These are phyloP conservation scores for Postia placenta DNA, from an alignment of 768 basidiomycete genomes.

Conservation along the genomic window DNA sequence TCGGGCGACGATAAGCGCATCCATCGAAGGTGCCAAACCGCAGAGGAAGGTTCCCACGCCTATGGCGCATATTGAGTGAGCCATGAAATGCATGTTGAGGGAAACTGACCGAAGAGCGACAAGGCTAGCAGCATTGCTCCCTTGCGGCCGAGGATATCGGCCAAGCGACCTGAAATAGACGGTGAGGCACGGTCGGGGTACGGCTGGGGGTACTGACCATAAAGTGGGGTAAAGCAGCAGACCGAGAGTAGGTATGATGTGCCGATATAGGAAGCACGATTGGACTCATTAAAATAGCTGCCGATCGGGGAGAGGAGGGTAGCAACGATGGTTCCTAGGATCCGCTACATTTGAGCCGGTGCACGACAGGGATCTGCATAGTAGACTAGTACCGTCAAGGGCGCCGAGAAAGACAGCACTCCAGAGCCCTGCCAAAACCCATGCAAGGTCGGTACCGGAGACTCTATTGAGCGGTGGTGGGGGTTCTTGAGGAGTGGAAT, in stretches of 20 bases:
- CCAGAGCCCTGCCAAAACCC: constrained; percentile 78
- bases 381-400: constrained; percentile 57
- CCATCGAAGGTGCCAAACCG: constrained; percentile 85
- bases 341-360: constrained; percentile 3
- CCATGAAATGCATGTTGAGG: neutral
- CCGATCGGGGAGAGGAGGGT: constrained; percentile 83
- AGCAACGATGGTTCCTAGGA: constrained; percentile 75
- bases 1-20: constrained; percentile 69
- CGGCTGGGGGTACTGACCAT: constrained; percentile 44
- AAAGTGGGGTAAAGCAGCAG: constrained; percentile 87
- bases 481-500: constrained; percentile 17
- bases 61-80: constrained; percentile 29
- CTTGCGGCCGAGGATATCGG: constrained; percentile 82
- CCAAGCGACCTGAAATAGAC: constrained; percentile 54
- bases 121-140: constrained; percentile 84
- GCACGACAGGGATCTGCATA: neutral
- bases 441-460: constrained; percentile 49
- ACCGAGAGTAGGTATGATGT: constrained; percentile 84
- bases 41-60: constrained; percentile 82
- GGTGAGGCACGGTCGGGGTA: constrained; percentile 9
- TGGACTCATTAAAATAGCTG: constrained; percentile 74
- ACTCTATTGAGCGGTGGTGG: constrained; percentile 31
- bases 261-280: constrained; percentile 82
- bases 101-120: constrained; percentile 65
- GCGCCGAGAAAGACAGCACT: constrained; percentile 80